Base-by-base conservation (phyloP, 2,329 filamentous ascomycete genomes). In the Fusarium nematophilum region DNA sequence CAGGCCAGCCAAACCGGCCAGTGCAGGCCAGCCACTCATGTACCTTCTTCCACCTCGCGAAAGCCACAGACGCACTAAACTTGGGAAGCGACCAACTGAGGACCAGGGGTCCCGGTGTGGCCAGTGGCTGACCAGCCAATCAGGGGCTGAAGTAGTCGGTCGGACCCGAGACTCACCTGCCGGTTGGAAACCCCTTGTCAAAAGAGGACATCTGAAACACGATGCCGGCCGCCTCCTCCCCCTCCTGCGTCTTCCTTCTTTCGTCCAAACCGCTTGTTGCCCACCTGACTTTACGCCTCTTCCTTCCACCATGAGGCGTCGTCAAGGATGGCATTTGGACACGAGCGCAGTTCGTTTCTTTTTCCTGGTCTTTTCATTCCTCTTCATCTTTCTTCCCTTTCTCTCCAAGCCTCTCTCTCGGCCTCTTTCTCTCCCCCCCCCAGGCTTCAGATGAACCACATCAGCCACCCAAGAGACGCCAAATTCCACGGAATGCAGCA, bases 151-250 rank as follows among this genome's bases (percentile, higher is more conserved):
- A 9, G 5, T 30, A 9, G 15, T 29, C 37, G 51, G 47, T 53
- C 57, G 31, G 34, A 40, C 23, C 62, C 47, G 36, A 65, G 50
- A 63, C 48, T 49, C 56, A 65, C 57, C 57, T 65, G 39, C 57
- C 54, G 57, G 38, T 46, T 63, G 54, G 59, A 42, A 47, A 52
- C 37, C 37, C 59, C 49, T 37, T 63, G 59, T 60, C 42, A 10
- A 48, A 47, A 59, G 26, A 45, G 39, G 59, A 59, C 39, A 62
- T 63, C 54, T 63, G 59, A 63, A 63, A 63, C 59, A 30, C 26
- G 54, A 56, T 48, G 15, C 11, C 45, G 15, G 33, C 17, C n/a
- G 48, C 27, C 43, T 48, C 34, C 38, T 51, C 53, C 50, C 45
- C 54, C 50, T 60, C 59, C 30, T 56, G 44, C 11, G 33, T 13